Conservation (phyloP, 2,329 filamentous ascomycete species). For the Chaetomium sp. region DNA sequence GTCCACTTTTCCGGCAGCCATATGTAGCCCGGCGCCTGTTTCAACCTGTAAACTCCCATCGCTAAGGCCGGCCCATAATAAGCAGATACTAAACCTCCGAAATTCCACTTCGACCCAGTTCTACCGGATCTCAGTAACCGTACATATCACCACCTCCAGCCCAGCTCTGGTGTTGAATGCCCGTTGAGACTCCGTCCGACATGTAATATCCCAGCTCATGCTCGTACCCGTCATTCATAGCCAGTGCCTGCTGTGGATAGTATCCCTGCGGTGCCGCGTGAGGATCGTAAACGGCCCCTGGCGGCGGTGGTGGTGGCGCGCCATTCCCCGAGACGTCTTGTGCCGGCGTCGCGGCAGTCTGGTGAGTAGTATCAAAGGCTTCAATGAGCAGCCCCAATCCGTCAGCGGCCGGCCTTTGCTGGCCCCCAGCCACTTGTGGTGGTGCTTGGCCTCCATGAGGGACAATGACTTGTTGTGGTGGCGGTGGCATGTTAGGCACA, state of each 20-base stretch:
- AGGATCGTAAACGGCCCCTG: constrained; percentile 16
- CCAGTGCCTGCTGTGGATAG: constrained; percentile 13
- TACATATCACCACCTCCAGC: constrained; percentile 20
- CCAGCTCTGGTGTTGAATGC: constrained; percentile 22
- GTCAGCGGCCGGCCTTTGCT: constrained; percentile 22
- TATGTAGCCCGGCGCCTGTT: too few relatives aligned
- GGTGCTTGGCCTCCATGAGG: constrained; percentile 5
- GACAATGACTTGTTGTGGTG: not conserved
- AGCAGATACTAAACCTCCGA: not conserved
- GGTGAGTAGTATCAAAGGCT: constrained; percentile 32
- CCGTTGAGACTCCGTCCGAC: constrained; percentile 18
- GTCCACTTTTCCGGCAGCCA: too few relatives aligned
- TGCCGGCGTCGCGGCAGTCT: constrained; percentile 10
- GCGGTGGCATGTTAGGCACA: constrained; percentile 19
- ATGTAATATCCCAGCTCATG: constrained; percentile 28
- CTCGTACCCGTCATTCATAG: constrained; percentile 28
- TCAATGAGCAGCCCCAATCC: constrained; percentile 38
- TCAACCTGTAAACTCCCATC: too few relatives aligned
- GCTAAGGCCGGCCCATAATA: not conserved
- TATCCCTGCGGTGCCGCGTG: constrained; percentile 11
- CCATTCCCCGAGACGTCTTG: not conserved
- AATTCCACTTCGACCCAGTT: not conserved
- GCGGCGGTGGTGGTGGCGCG: not conserved
- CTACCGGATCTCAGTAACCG: constrained; percentile 15
- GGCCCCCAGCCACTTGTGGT: not conserved